Conservation (phyloP, 495 filamentous ascomycete genomes). For the Astrothelium subdiscretum region DNA sequence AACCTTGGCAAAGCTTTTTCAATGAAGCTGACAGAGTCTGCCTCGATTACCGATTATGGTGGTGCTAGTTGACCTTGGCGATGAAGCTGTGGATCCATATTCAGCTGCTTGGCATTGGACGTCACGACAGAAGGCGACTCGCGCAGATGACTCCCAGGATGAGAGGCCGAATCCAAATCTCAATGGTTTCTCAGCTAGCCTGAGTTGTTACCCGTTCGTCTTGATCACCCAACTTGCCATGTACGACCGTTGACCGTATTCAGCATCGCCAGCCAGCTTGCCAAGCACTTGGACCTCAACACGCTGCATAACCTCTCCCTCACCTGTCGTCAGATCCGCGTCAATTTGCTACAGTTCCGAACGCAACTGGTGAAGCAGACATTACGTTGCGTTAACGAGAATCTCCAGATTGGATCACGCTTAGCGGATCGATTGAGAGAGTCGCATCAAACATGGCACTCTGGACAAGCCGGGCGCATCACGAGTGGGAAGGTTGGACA, state of each 20-base stretch:
- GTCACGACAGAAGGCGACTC: not conserved
- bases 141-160: slow-evolving; percentile 12
- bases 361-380: slow-evolving; percentile 57
- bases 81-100: slow-evolving; percentile 40
- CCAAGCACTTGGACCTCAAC: slow-evolving; percentile 68
- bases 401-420: slow-evolving; percentile 35
- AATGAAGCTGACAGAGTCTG: slow-evolving; percentile 9
- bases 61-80: slow-evolving; percentile 52
- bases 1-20: slow-evolving; percentile 7
- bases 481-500: slow-evolving; percentile 54
- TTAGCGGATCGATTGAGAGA: slow-evolving; percentile 18
- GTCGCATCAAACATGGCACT: slow-evolving; percentile 15
- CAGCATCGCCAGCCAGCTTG: slow-evolving; percentile 68
- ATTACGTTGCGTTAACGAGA: slow-evolving; percentile 66
- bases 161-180: slow-evolving; percentile 50
- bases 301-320: slow-evolving; percentile 67
- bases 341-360: slow-evolving; percentile 64
- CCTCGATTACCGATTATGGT: slow-evolving; percentile 36
- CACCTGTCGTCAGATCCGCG: slow-evolving; percentile 69
- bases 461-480: slow-evolving; percentile 29
- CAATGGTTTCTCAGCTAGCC: slow-evolving; percentile 60
- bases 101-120: slow-evolving; percentile 18
- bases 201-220: slow-evolving; percentile 83
- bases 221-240: slow-evolving; percentile 9
- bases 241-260: not conserved